These are phyloP conservation scores for Mortierella sp. DNA, from an alignment of 371 early-diverging fungal genomes.

Conservation along the genomic window DNA sequence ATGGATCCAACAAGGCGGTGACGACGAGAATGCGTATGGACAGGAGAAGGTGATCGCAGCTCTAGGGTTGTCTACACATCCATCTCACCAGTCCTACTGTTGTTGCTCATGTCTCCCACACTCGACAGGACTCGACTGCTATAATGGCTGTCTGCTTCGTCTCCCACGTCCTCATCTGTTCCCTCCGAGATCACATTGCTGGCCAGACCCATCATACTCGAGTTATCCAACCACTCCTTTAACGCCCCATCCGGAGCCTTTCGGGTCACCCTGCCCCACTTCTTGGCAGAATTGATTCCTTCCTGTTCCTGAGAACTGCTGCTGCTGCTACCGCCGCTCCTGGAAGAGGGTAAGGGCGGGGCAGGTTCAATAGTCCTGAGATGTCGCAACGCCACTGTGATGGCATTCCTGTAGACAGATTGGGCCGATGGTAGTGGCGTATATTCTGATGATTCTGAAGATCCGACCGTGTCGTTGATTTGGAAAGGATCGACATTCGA, in stretches of 20 bases:
- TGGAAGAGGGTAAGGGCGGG: neutral
- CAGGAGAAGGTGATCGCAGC: neutral
- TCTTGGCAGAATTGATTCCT: neutral
- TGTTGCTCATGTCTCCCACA: neutral
- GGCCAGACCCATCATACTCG: conserved; percentile 17
- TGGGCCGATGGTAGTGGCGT: too few species aligned
- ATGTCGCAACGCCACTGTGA: conserved; percentile 26
- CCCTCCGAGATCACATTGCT: conserved; percentile 5
- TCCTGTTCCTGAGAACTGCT: neutral
- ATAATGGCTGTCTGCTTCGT: neutral
- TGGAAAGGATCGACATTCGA: neutral
- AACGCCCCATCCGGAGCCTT: conserved; percentile 8
- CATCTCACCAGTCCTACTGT: neutral
- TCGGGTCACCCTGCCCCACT: neutral
- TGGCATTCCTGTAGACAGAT: conserved; percentile 35
- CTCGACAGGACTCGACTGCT: neutral
- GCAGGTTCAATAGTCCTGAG: conserved; percentile 24
- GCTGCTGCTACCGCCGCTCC: neutral
- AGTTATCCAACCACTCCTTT: conserved; percentile 27
- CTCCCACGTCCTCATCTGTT: neutral
- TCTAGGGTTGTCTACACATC: neutral
- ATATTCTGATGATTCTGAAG: too few species aligned
- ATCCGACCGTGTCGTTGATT: neutral
- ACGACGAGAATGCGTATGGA: neutral
- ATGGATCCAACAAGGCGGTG: neutral